Base-by-base conservation (phyloP, 2,329 filamentous ascomycete genomes). In the Colletotrichum karsti region DNA sequence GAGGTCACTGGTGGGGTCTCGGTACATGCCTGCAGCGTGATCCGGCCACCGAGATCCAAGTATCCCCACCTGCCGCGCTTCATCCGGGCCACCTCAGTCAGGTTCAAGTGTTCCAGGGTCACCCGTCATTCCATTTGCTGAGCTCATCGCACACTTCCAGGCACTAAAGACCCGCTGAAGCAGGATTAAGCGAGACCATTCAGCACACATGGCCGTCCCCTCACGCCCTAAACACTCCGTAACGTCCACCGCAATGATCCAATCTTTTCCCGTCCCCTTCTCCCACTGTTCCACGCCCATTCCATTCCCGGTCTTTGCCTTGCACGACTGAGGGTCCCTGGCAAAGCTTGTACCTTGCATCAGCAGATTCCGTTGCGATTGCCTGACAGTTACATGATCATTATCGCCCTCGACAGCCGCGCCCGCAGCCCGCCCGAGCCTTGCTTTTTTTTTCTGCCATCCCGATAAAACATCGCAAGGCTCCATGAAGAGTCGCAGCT, bases 321-420 rank as follows among this genome's bases (percentile, higher is more conserved):
- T 64, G 59, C 44, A 46, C 28, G 39, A 50, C 46, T 50, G 33
- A 56, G 64, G 64, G 64, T 53, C 64, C 60, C 64, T 44, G 35
- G 51, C 44, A 67, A 53, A 67, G 64, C 64, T 64, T 59, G 66
- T 69, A 61, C 66, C 66, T 69, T 69, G 66, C 66, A 67, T 65
- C 66, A 65, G 66, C 66, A 69, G 66, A 69, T 56, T 61, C 41
- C 42, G 33, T 68, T 58, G 61, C 62, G 55, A 42, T 68, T 58
- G 61, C 62, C 63, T 69, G 66, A 69, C 42, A 41, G 62, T 66
- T 67, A 62, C 66, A 69, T 67, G 66, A 55, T n/a, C n/a, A n/a
- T n/a, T 48, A 46, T 61, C 41, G 62, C 50, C 42, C 28, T 61
- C 62, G 20, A 51, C 42, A 63, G 18, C 61, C 42, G 39, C 55